Evolutionary conservation across 495 filamentous ascomycete species (phyloP).

Genomic region (Jackrogersella multiformis): DNA sequence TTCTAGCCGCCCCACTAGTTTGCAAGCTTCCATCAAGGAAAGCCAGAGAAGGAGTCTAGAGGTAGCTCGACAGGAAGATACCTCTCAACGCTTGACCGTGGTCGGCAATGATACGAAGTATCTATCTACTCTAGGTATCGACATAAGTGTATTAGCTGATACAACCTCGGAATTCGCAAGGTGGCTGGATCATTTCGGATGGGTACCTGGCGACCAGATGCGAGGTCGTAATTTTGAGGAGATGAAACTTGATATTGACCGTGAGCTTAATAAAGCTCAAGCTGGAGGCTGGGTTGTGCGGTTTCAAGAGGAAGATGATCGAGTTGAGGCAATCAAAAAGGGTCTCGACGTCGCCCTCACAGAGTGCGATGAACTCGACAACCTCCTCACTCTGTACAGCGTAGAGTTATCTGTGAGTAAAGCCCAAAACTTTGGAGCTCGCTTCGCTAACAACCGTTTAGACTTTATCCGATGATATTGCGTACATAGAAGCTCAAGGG

Average conservation of each 20-base stretch:
- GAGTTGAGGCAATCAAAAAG: slow-evolving; percentile 80
- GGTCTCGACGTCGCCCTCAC: slow-evolving; percentile 87
- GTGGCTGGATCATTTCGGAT: slow-evolving; percentile 87
- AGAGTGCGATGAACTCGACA: slow-evolving; percentile 96
- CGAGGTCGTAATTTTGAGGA: slow-evolving; percentile 79
- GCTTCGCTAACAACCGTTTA: slow-evolving; percentile 56
- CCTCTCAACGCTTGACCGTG: slow-evolving; percentile 65
- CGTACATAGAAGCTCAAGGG: slow-evolving; percentile 95
- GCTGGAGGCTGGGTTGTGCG: slow-evolving; percentile 91
- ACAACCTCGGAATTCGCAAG: slow-evolving; percentile 73
- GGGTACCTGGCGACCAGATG: slow-evolving; percentile 77
- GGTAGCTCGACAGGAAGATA: slow-evolving; percentile 46
- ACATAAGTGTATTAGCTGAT: slow-evolving; percentile 72
- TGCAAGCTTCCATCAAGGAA: slow-evolving; percentile 56
- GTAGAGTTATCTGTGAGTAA: slow-evolving; percentile 88
- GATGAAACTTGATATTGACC: slow-evolving; percentile 81
- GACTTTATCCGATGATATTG: slow-evolving; percentile 94
- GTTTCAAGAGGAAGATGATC: slow-evolving; percentile 88
- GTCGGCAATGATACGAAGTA: slow-evolving; percentile 82
- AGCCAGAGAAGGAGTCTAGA: slow-evolving; percentile 51
- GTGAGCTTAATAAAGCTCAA: slow-evolving; percentile 88
- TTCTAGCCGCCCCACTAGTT: slow-evolving; percentile 47
- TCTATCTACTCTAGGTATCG: slow-evolving; percentile 77
- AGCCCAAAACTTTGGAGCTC: neutral
- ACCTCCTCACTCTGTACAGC: slow-evolving; percentile 88